Percentiles rank a stretch among this genome's conserved stretches.
Evolutionary conservation across 371 early-diverging fungal genomes (phyloP).

Genomic region (Mortierella sp.): DNA sequence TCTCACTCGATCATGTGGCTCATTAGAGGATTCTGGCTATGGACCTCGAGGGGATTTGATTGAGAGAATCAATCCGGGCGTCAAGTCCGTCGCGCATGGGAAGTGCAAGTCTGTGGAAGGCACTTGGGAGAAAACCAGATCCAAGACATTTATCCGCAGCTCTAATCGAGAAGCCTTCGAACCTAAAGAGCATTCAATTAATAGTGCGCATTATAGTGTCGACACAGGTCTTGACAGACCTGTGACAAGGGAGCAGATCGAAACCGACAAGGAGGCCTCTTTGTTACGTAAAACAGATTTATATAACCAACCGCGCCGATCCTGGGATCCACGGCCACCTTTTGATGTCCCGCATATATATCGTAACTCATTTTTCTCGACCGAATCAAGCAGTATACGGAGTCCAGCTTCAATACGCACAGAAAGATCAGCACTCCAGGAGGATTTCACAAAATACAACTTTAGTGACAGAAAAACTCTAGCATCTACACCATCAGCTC

Average conservation of each 20-base stretch:
- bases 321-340: neutral
- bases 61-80: slow-evolving; percentile 23
- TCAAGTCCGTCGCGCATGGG: slow-evolving; percentile 30
- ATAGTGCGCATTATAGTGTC: neutral
- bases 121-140: slow-evolving; percentile 25
- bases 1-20: slow-evolving; percentile 40
- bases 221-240: neutral
- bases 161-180: neutral
- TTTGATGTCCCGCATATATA: neutral
- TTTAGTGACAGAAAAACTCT: slow-evolving; percentile 36
- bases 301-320: neutral
- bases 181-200: slow-evolving; percentile 10
- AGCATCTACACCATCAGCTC: slow-evolving; percentile 40
- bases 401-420: neutral
- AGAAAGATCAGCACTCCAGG: neutral
- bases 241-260: slow-evolving; percentile 4
- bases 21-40: slow-evolving; percentile 20
- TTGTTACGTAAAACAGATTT: neutral
- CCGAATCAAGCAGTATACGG: neutral
- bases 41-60: slow-evolving; percentile 23
- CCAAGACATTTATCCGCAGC: slow-evolving; percentile 24
- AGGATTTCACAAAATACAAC: slow-evolving; percentile 22
- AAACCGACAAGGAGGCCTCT: neutral
- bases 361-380: neutral
- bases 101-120: slow-evolving; percentile 15